Base-by-base conservation (phyloP, 2,329 filamentous ascomycete species). In the Fusarium gaditjirri region DNA sequence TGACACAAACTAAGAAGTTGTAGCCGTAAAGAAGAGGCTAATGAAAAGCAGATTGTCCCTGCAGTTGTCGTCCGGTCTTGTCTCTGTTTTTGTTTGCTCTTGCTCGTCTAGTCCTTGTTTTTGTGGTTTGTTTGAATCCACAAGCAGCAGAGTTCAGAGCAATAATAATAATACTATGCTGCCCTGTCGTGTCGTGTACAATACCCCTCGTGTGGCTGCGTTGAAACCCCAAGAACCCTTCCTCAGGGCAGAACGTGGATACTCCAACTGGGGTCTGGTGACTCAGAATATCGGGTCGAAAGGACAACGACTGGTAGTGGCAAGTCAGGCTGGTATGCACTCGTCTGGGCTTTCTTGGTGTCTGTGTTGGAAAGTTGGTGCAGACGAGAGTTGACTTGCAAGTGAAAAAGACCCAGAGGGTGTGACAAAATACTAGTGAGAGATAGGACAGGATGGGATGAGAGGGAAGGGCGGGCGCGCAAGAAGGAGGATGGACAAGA, bases 261-360 rank as follows among this genome's bases (percentile, higher is more conserved):
- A 64, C 68, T 68, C 35, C 57, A 70, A 65, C 62, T 46, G 71
- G 67, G 65, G 71, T 69, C 67, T 72, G 75, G 71, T 77, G 76
- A 77, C 69, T 77, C 76, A 77, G 71, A 67, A 61, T 57, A 54
- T 72, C 56, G 66, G 63, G 73, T 76, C 67, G 66, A 75, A 68
- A 71, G 63, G 72, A 73, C 71, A 76, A 77, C 71, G 68, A 76
- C 59, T 72, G 75, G 66, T 59, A 57, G 74, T 71, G 75, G 72
- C 66, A 74, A 70, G 69, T 75, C 71, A 64, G 75, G 70, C 71
- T 77, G 76, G 74, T 76, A 77, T 77, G 76, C 74, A 74, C 72
- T 77, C 61, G 71, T 57, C 65, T 64, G 31, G 39, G 52, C 31
- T 44, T 50, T 58, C 25, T 39, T 65, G 47, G 46, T 41, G 64